Base-by-base conservation (phyloP, 2,329 filamentous ascomycete species). In the Didymella segeticola region DNA sequence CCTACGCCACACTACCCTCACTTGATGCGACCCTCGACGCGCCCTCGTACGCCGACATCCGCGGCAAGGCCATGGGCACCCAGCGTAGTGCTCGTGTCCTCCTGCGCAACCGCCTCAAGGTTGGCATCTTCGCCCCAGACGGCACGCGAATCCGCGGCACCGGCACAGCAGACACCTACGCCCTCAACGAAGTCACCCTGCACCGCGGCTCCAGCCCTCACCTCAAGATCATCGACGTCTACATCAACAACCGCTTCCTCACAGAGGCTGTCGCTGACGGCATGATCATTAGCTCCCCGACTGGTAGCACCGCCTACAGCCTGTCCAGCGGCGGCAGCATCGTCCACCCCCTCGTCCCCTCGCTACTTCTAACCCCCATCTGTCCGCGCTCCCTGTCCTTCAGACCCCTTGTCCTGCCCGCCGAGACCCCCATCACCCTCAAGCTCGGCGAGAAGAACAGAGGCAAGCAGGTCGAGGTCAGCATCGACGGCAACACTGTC, bases 191-290 rank as follows among this genome's bases (percentile, higher is more conserved):
- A 75, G 88, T 99, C 10, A 89, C 96, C 1, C 88, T 99, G 29
- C 95, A 99, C 74, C 87, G 95, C 19, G 95, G 95, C 33, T 88
- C 89, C 27, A 88, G 93, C 59, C 91, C 95, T 0, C 93, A 98
- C 74, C 83, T 99, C 5, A 91, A 92, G 30, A 88, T 96, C 61
- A 90, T 99, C 62, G 91, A 96, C 68, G 90, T 99, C 36, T 95
- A 87, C 67, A 89, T 98, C 55, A 93, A 93, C 65, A 89, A 90
- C 27, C 87, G 91, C 48, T 96, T 95, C 67, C 80, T 99, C 38
- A 99, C 95, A 1, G 92, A 96, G 73, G 93, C 91, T 1, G 93
- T 96, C 11, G 93, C 93, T 1, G 95, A 99, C 73, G 95, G 95
- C 43, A 96, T 99, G 74, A 89, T 98, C 37, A 87, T 98, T 53